Percentiles rank a stretch among this genome's conserved stretches.
Conservation (phyloP, 768 basidiomycete genomes). For the Strobilomyces confusus region DNA sequence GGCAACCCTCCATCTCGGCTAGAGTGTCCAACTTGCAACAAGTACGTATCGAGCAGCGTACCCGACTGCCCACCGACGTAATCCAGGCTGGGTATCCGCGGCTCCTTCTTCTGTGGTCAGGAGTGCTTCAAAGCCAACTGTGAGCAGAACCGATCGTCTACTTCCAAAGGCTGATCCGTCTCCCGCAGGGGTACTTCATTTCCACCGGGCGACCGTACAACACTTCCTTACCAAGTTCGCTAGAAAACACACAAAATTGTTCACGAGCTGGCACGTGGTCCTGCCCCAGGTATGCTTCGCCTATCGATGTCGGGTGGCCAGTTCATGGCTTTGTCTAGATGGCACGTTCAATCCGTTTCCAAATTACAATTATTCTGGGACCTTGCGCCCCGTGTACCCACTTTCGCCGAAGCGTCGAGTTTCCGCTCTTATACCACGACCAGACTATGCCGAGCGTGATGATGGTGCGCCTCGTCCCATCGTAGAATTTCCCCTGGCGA, state of each 20-base stretch:
- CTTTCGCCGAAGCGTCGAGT: constrained; percentile 71
- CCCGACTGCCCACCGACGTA: constrained; percentile 5
- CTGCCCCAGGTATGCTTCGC: constrained; percentile 10
- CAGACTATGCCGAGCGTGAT: constrained; percentile 73
- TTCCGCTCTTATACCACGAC: constrained; percentile 78
- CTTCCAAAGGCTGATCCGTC: background rate
- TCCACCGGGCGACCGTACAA: too few species aligned
- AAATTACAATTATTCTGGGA: constrained; percentile 72
- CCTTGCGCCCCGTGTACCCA: constrained; percentile 83
- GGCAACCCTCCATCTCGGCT: constrained; percentile 82
- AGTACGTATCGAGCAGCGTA: constrained; percentile 47
- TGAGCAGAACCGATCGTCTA: constrained; percentile 39
- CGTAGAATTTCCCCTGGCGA: background rate
- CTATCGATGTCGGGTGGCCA: background rate
- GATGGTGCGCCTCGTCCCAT: constrained; percentile 45
- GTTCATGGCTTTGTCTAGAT: constrained; percentile 39
- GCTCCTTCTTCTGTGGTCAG: constrained; percentile 91
- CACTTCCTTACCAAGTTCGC: background rate
- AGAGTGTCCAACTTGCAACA: constrained; percentile 92
- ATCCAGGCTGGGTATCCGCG: constrained; percentile 69
- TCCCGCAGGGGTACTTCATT: constrained; percentile 24
- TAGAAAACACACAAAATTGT: constrained; percentile 83
- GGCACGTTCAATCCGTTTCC: constrained; percentile 79
- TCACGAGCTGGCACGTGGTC: constrained; percentile 55
- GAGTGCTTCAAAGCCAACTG: constrained; percentile 96